Percentiles rank a stretch among this genome's conserved stretches.
phyloP scores from a whole-genome alignment of 495 filamentous ascomycete species.

The Parathielavia appendiculata region DNA sequence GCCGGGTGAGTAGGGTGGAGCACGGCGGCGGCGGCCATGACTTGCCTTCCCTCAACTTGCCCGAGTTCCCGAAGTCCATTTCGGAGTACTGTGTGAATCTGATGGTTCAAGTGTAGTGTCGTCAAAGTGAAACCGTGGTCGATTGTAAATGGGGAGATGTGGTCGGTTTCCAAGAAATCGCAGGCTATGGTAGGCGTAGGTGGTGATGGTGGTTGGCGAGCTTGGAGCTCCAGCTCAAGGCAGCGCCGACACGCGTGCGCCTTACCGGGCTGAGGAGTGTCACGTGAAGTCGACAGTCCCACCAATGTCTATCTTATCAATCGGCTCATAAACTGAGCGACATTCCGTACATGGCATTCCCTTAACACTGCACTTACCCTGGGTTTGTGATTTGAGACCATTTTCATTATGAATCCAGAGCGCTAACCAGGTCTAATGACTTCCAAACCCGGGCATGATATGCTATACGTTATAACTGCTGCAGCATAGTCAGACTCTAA shows the following conservation, averaged over 20 bases:
- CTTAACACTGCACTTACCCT: too few species aligned
- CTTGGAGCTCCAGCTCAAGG: conserved; percentile 44
- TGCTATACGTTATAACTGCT: too few species aligned
- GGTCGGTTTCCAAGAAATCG: conserved; percentile 9
- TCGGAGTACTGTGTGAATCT: conserved; percentile 21
- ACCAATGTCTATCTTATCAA: conserved; percentile 20
- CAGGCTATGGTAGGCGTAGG: conserved; percentile 17
- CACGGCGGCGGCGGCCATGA: conserved; percentile 19
- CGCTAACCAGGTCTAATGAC: too few species aligned
- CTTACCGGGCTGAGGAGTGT: conserved; percentile 16
- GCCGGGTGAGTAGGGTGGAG: background rate
- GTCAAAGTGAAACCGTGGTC: background rate
- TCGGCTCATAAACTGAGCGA: background rate
- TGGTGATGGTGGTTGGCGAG: conserved; percentile 21
- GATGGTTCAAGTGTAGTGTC: background rate
- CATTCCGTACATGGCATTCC: background rate
- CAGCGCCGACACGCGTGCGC: conserved; percentile 42
- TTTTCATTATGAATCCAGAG: too few species aligned
- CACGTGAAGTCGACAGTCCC: conserved; percentile 25
- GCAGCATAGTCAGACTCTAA: too few species aligned
- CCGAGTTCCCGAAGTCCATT: conserved; percentile 61
- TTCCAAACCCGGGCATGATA: too few species aligned
- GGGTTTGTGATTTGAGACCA: too few species aligned
- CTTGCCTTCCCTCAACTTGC: conserved; percentile 67
- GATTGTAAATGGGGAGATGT: conserved; percentile 5